A percentile compares a stretch with the other conserved stretches of the same genome.
phyloP scores from a whole-genome alignment of 2,329 filamentous ascomycete species.

The Ascochyta clinopodiicola region DNA sequence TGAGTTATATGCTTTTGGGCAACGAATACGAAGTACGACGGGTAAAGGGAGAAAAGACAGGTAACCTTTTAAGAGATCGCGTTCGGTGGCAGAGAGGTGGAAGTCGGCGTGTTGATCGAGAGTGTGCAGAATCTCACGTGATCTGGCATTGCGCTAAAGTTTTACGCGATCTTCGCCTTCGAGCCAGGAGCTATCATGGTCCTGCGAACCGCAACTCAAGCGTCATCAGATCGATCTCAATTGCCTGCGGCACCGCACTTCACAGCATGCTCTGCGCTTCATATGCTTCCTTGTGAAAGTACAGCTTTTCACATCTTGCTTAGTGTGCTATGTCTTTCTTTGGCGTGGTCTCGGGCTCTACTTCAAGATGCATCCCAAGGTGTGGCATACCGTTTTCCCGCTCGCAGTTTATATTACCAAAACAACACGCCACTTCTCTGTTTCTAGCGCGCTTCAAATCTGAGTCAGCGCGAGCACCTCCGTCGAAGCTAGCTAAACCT shows the following conservation, averaged over 20 bases:
- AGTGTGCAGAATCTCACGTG: not conserved
- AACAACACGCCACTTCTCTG: not conserved
- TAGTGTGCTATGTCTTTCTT: constrained; percentile 4
- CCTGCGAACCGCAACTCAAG: not conserved
- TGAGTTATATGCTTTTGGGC: too few species aligned
- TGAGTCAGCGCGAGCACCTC: not conserved
- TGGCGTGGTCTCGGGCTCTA: not conserved
- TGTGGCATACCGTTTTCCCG: not conserved
- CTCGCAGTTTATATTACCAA: not conserved
- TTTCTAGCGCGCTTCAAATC: constrained; percentile 4
- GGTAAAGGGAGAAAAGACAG: too few species aligned
- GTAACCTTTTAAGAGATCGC: too few species aligned
- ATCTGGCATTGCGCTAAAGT: not conserved
- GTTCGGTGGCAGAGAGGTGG: too few species aligned
- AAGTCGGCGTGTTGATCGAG: too few species aligned
- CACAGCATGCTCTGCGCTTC: not conserved
- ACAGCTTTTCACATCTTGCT: not conserved
- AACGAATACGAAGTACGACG: too few species aligned
- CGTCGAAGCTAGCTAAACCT: not conserved
- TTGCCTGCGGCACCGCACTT: not conserved
- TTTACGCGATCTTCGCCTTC: not conserved
- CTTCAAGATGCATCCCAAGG: not conserved
- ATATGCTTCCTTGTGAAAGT: not conserved
- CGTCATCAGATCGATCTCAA: not conserved
- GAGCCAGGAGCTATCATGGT: not conserved